phyloP scores from a whole-genome alignment of 2,329 filamentous ascomycete genomes.

The Aspergillus puulaauensis region DNA sequence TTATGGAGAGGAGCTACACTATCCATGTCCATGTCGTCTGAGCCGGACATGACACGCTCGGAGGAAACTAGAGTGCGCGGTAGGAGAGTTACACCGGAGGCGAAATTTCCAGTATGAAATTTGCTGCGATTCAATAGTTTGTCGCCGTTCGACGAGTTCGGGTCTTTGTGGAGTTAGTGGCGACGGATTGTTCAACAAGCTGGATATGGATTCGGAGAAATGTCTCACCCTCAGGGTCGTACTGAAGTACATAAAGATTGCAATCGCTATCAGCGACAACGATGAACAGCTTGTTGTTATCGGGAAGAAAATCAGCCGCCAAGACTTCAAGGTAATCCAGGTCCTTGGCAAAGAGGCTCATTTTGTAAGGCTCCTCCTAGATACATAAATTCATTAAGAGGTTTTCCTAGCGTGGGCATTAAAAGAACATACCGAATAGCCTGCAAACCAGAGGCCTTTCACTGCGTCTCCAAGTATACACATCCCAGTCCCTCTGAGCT shows the following conservation, averaged over 20 bases:
- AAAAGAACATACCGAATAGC: conserved; percentile 66
- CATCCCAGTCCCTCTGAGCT: conserved; percentile 78
- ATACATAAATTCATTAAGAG: conserved; percentile 10
- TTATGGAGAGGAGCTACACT: conserved; percentile 41
- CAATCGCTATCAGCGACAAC: conserved; percentile 80
- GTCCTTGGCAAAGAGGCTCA: conserved; percentile 89
- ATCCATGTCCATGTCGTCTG: conserved; percentile 42
- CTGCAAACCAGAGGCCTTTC: conserved; percentile 94
- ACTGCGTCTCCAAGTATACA: conserved; percentile 86
- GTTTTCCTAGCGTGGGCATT: background rate
- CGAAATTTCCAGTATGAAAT: conserved; percentile 81
- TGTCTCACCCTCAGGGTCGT: conserved; percentile 83
- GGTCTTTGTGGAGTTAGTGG: conserved; percentile 57
- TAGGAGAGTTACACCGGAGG: conserved; percentile 72
- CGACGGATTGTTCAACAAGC: background rate
- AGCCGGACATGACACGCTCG: conserved; percentile 32
- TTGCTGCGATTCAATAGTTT: conserved; percentile 82
- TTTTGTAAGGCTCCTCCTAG: conserved; percentile 88
- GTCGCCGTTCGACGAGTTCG: conserved; percentile 86
- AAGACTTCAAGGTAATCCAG: conserved; percentile 74
- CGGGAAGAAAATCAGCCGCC: conserved; percentile 82
- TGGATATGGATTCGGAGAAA: background rate
- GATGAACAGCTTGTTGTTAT: conserved; percentile 78
- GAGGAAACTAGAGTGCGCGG: conserved; percentile 61
- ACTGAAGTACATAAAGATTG: conserved; percentile 85